These are phyloP conservation scores for Chaetomium sp. DNA, from an alignment of 2,329 filamentous ascomycete genomes.

Conservation along the genomic window DNA sequence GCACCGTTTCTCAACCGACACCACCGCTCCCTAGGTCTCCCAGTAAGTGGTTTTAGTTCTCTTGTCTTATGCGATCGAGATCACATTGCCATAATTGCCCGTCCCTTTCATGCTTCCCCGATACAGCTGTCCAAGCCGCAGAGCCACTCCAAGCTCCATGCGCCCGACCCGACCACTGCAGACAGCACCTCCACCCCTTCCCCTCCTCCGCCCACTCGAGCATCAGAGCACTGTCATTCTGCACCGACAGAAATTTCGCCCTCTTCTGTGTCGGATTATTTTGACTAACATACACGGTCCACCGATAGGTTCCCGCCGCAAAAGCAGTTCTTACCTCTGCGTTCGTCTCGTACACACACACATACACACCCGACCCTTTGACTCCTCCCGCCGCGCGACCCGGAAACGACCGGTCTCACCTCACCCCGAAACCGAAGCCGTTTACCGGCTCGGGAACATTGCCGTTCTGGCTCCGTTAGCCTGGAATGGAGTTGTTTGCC, in stretches of 20 bases:
- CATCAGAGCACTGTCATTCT: neutral
- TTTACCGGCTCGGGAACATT: slow-evolving; percentile 17
- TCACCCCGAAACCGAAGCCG: slow-evolving; percentile 17
- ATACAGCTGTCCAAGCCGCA: neutral
- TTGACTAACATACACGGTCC: slow-evolving; percentile 8
- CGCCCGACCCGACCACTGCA: slow-evolving; percentile 17
- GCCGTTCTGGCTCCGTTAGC: slow-evolving; percentile 24
- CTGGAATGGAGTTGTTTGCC: slow-evolving; percentile 40
- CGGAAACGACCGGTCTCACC: slow-evolving; percentile 23
- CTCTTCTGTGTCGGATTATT: neutral
- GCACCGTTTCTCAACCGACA: slow-evolving; percentile 37
- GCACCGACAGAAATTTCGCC: neutral
- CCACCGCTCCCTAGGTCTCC: slow-evolving; percentile 39
- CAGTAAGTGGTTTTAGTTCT: slow-evolving; percentile 43
- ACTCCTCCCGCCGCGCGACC: slow-evolving; percentile 25
- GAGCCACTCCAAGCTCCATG: slow-evolving; percentile 14
- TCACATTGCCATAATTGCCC: slow-evolving; percentile 22
- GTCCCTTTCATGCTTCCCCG: slow-evolving; percentile 27
- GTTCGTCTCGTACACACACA: slow-evolving; percentile 4
- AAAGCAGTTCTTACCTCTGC: slow-evolving; percentile 9
- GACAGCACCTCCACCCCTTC: slow-evolving; percentile 4
- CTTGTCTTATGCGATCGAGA: slow-evolving; percentile 43
- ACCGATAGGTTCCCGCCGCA: slow-evolving; percentile 19
- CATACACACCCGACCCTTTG: slow-evolving; percentile 17
- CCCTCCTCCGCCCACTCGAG: neutral